Percentiles rank a stretch among this genome's conserved stretches.
Conservation (phyloP, 345 rosid genomes). For the Eutrema heterophyllum region DNA sequence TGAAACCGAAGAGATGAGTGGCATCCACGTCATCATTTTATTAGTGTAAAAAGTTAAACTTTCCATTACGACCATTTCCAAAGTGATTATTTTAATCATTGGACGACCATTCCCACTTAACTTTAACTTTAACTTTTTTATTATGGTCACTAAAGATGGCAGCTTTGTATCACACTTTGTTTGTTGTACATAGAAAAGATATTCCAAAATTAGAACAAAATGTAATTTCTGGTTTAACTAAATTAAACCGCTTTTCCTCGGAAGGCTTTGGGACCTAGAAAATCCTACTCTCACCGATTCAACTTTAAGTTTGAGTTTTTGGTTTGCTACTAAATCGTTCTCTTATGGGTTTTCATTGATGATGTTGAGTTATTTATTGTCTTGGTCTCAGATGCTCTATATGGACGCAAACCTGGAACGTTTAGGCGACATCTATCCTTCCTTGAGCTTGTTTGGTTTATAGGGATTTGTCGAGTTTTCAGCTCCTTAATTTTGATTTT, state of each 20-base stretch:
- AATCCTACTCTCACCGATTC: background rate
- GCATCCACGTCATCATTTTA: conserved; percentile 21
- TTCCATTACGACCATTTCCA: background rate
- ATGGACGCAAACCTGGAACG: conserved; percentile 17
- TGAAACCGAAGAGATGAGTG: conserved; percentile 20
- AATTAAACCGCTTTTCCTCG: background rate
- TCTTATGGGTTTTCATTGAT: background rate
- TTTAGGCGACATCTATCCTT: conserved; percentile 23
- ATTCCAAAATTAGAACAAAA: background rate
- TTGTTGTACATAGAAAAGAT: background rate
- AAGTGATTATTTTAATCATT: background rate
- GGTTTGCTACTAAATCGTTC: background rate
- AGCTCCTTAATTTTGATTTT: background rate
- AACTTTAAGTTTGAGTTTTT: conserved; percentile 5
- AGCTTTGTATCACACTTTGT: background rate
- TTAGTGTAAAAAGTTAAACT: background rate
- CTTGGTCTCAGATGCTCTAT: conserved; percentile 6
- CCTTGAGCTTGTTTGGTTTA: background rate
- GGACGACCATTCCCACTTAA: conserved; percentile 14
- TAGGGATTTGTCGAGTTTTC: background rate
- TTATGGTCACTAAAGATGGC: conserved; percentile 9
- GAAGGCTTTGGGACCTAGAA: conserved; percentile 19
- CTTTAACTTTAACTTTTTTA: conserved; percentile 2
- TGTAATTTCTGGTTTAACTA: background rate
- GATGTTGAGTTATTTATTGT: background rate